Percentiles rank a stretch among this genome's conserved stretches.
Conservation (phyloP, 2,329 filamentous ascomycete genomes). For the Podosphaera leucotricha region DNA sequence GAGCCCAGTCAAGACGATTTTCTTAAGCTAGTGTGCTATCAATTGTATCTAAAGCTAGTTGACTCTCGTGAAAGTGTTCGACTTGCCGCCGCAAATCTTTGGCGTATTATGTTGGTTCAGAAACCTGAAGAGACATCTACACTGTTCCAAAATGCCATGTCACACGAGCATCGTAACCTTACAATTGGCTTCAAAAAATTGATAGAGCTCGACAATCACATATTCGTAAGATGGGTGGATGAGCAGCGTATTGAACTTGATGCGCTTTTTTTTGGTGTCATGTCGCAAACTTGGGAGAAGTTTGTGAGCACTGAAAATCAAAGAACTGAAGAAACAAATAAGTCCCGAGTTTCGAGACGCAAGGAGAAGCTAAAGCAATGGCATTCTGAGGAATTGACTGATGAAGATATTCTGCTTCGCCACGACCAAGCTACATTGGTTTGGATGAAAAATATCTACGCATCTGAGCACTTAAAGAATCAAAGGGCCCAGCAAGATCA, state of each 20-base stretch:
- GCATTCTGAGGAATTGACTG: constrained; percentile 43
- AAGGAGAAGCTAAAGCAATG: constrained; percentile 65
- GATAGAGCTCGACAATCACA: constrained; percentile 68
- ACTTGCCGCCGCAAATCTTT: constrained; percentile 56
- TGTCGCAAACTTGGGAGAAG: constrained; percentile 68
- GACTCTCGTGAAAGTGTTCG: constrained; percentile 44
- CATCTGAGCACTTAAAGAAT: constrained; percentile 76
- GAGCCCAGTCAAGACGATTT: constrained; percentile 61
- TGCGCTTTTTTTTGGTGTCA: constrained; percentile 53
- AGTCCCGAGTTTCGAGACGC: constrained; percentile 44
- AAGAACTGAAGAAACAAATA: constrained; percentile 53
- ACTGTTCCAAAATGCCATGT: constrained; percentile 49
- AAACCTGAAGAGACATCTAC: constrained; percentile 62
- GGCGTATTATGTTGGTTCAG: constrained; percentile 82
- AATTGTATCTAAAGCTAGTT: constrained; percentile 74
- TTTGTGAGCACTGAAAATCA: constrained; percentile 69
- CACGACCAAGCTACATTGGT: constrained; percentile 72
- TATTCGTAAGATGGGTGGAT: constrained; percentile 76
- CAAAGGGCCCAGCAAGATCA: constrained; percentile 79
- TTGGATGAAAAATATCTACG: constrained; percentile 91
- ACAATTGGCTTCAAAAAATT: constrained; percentile 60
- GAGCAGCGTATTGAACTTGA: constrained; percentile 59
- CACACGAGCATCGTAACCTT: constrained; percentile 45
- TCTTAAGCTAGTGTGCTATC: constrained; percentile 70
- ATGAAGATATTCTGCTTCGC: constrained; percentile 50